These are phyloP conservation scores for Blastomyces gilchristii DNA, from an alignment of 2,329 filamentous ascomycete species.

Conservation along the genomic window DNA sequence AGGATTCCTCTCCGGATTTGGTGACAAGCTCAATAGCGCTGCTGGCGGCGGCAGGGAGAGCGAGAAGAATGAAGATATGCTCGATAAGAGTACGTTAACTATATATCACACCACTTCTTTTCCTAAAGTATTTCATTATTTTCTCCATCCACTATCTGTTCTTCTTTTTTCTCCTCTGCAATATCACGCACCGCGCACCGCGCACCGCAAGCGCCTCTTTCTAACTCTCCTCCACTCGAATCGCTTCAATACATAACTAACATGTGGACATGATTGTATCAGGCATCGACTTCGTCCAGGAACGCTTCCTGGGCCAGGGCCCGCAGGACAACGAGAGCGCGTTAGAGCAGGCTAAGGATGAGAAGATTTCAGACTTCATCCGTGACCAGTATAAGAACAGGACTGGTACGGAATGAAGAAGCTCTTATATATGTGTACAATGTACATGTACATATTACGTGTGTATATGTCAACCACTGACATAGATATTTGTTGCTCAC, in stretches of 20 bases:
- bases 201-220: background rate
- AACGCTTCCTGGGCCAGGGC: conserved; percentile 61
- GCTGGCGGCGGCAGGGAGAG: conserved; percentile 63
- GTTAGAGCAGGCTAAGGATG: conserved; percentile 70
- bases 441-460: background rate
- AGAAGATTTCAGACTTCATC: conserved; percentile 26
- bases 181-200: background rate
- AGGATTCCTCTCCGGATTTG: conserved; percentile 49
- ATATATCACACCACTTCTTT: background rate
- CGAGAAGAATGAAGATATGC: conserved; percentile 72
- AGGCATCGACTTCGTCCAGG: conserved; percentile 70
- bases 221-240: background rate
- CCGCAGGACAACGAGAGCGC: conserved; percentile 62
- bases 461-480: background rate
- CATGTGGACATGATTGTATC: conserved; percentile 1
- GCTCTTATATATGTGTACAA: background rate
- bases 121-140: background rate
- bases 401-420: conserved; percentile 3
- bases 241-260: background rate
- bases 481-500: background rate
- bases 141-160: background rate
- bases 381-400: conserved; percentile 24
- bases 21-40: conserved; percentile 59
- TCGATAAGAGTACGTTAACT: conserved; percentile 59
- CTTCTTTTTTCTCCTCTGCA: background rate